Conservation (phyloP, 2,329 filamentous ascomycete genomes). For the Davidsoniella virescens region DNA sequence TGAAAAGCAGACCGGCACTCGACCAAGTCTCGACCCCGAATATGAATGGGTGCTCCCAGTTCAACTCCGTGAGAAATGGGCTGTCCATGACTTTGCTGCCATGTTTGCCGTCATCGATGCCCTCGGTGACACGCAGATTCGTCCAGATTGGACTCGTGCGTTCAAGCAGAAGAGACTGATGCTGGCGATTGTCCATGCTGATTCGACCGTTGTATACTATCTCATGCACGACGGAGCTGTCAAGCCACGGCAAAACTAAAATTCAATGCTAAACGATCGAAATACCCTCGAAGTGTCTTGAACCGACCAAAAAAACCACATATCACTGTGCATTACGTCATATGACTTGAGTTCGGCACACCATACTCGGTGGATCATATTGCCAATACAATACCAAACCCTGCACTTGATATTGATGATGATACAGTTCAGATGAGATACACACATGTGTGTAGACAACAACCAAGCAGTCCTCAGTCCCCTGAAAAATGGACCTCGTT, state of each 20-base stretch:
- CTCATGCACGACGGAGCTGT: slow-evolving; percentile 75
- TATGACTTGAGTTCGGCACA: background rate
- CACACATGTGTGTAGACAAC: too few relatives aligned
- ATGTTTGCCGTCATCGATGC: slow-evolving; percentile 49
- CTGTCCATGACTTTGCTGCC: slow-evolving; percentile 44
- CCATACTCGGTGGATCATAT: background rate
- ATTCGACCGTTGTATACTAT: slow-evolving; percentile 75
- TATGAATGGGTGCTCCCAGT: slow-evolving; percentile 64
- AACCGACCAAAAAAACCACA: background rate
- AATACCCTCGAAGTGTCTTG: background rate
- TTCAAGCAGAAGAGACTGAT: slow-evolving; percentile 49
- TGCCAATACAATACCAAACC: background rate
- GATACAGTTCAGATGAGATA: too few relatives aligned
- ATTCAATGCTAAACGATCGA: background rate
- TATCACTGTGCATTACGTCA: background rate
- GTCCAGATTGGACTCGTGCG: slow-evolving; percentile 24
- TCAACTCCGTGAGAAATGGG: slow-evolving; percentile 58
- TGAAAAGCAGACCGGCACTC: slow-evolving; percentile 31
- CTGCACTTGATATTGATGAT: too few relatives aligned
- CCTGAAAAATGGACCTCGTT: too few relatives aligned
- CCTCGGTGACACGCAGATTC: slow-evolving; percentile 16
- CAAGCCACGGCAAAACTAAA: slow-evolving; percentile 66
- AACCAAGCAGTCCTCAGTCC: too few relatives aligned
- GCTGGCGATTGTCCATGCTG: slow-evolving; percentile 60
- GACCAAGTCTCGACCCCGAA: slow-evolving; percentile 35